Conservation (phyloP, 768 basidiomycete species). For the Tephrocybe sp. region DNA sequence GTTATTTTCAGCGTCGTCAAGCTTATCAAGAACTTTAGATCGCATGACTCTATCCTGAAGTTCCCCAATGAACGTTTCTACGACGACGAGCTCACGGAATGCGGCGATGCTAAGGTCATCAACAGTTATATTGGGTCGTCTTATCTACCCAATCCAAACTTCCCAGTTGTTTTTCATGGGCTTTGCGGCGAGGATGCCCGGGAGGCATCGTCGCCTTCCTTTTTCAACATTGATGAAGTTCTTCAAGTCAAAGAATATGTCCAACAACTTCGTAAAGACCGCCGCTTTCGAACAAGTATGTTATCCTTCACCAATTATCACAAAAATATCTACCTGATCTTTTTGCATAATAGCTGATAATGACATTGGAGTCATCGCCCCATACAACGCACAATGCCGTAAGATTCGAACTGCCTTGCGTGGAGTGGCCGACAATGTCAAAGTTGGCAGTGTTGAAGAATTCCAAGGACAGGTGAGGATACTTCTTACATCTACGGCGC, state of each 20-base stretch:
- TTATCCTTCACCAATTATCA: neutral
- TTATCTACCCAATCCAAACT: slow-evolving; percentile 43
- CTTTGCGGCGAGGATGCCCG: slow-evolving; percentile 61
- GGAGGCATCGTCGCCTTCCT: slow-evolving; percentile 69
- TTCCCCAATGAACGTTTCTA: slow-evolving; percentile 69
- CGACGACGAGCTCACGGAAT: slow-evolving; percentile 47
- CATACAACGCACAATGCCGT: slow-evolving; percentile 61
- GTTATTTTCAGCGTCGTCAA: slow-evolving; percentile 52
- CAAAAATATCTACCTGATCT: slow-evolving; percentile 1
- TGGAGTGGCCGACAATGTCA: slow-evolving; percentile 37
- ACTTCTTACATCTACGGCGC: slow-evolving; percentile 1
- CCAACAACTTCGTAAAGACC: slow-evolving; percentile 32
- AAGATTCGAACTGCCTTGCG: slow-evolving; percentile 45
- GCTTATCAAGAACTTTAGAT: slow-evolving; percentile 64
- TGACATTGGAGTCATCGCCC: slow-evolving; percentile 70
- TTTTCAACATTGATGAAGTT: slow-evolving; percentile 67
- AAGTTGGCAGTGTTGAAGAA: slow-evolving; percentile 68
- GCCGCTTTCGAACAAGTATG: slow-evolving; percentile 43
- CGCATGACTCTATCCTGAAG: slow-evolving; percentile 56
- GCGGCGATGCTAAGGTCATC: slow-evolving; percentile 41
- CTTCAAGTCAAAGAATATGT: slow-evolving; percentile 54
- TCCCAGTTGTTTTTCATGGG: slow-evolving; percentile 65
- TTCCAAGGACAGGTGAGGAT: slow-evolving; percentile 62
- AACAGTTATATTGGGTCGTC: slow-evolving; percentile 38
- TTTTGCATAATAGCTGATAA: slow-evolving; percentile 30